These are phyloP conservation scores for Penicillium pancosmium DNA, from an alignment of 495 filamentous ascomycete genomes.

Conservation along the genomic window DNA sequence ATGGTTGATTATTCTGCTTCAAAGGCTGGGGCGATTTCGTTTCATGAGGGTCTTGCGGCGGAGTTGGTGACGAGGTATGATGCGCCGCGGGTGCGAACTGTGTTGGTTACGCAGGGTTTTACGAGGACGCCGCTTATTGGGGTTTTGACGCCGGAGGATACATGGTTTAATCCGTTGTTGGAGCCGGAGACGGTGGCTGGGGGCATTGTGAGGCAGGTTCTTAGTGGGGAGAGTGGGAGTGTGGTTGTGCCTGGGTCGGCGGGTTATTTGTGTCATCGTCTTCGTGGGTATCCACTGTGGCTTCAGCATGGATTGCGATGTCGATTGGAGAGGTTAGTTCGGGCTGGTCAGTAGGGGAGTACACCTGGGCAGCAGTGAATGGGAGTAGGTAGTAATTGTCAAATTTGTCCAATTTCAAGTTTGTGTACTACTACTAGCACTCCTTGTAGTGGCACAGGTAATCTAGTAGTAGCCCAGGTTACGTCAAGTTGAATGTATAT, in stretches of 20 bases:
- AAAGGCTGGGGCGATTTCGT: slow-evolving; percentile 67
- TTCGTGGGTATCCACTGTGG: slow-evolving; percentile 48
- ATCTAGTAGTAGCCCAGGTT: too few species aligned
- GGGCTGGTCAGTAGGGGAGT: slow-evolving; percentile 16
- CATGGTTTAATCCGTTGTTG: slow-evolving; percentile 58
- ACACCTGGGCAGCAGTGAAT: background rate
- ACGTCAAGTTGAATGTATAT: too few species aligned
- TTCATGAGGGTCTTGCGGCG: slow-evolving; percentile 69
- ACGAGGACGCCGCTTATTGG: slow-evolving; percentile 63
- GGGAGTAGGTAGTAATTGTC: background rate
- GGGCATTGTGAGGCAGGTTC: slow-evolving; percentile 60
- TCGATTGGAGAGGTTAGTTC: slow-evolving; percentile 35
- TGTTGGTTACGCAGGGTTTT: slow-evolving; percentile 67
- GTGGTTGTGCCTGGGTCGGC: slow-evolving; percentile 52
- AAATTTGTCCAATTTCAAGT: background rate
- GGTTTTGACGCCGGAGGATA: slow-evolving; percentile 57
- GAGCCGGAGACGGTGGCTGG: slow-evolving; percentile 67
- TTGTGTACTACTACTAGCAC: background rate
- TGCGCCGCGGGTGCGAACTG: slow-evolving; percentile 65
- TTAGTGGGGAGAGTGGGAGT: slow-evolving; percentile 59
- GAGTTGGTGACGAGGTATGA: slow-evolving; percentile 64
- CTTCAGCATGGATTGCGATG: slow-evolving; percentile 39
- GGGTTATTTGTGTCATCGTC: slow-evolving; percentile 32
- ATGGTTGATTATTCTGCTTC: slow-evolving; percentile 70
- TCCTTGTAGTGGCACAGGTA: slow-evolving; percentile 16